phyloP scores from a whole-genome alignment of 2,329 filamentous ascomycete species.

The Pestalotiopsis sp. region DNA sequence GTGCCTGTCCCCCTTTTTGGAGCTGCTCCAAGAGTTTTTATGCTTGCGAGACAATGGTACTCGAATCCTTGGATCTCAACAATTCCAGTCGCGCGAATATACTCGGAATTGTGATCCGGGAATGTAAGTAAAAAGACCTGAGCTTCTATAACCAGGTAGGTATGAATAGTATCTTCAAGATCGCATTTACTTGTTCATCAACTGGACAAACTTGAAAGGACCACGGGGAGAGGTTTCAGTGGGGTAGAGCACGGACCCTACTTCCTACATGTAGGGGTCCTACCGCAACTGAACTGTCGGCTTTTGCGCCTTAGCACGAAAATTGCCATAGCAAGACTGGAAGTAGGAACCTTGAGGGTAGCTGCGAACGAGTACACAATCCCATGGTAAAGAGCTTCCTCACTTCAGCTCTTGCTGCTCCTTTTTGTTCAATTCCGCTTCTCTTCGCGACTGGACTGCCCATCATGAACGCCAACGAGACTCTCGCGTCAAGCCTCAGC shows the following conservation, averaged over 20 bases:
- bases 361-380: neutral
- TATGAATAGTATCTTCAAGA: too few relatives aligned
- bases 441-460: neutral
- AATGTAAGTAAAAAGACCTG: too few relatives aligned
- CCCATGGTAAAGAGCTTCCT: neutral
- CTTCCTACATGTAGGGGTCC: neutral
- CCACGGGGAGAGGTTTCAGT: neutral
- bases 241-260: neutral
- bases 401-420: neutral
- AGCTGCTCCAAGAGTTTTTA: too few relatives aligned
- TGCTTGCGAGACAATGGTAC: too few relatives aligned
- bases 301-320: neutral
- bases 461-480: conserved; percentile 16
- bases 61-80: too few relatives aligned
- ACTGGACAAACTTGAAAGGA: neutral
- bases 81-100: too few relatives aligned
- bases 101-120: too few relatives aligned
- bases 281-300: neutral
- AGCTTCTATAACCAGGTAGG: too few relatives aligned
- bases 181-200: too few relatives aligned
- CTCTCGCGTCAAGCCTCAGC: conserved; percentile 26
- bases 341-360: neutral
- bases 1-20: neutral
- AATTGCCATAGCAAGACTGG: neutral
- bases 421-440: too few relatives aligned